phyloP scores from a whole-genome alignment of 768 basidiomycete genomes.

The Boletus rubroflammeus region DNA sequence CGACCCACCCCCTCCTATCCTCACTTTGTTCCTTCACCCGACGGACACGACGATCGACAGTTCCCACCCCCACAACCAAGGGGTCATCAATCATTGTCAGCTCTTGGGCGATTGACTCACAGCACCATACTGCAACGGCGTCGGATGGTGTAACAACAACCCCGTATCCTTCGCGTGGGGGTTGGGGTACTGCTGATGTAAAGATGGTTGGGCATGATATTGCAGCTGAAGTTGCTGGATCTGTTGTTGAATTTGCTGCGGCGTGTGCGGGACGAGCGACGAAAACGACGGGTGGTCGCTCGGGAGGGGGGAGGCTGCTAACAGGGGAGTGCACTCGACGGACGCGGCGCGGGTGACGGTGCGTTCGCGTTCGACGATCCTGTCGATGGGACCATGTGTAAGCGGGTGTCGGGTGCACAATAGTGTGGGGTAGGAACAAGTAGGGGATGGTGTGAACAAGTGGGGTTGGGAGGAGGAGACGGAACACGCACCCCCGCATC shows the following conservation, averaged over 20 bases:
- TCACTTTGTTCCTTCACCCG: too few species aligned
- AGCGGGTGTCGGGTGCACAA: neutral
- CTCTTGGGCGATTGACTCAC: constrained; percentile 9
- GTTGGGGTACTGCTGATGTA: neutral
- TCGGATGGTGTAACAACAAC: constrained; percentile 1
- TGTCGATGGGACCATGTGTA: constrained; percentile 13
- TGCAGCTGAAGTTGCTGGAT: constrained; percentile 17
- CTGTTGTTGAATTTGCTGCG: constrained; percentile 17
- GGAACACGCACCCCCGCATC: constrained; percentile 62
- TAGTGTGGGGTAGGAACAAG: neutral
- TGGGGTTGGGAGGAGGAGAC: neutral
- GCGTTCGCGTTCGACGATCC: constrained; percentile 55
- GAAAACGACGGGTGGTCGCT: constrained; percentile 10
- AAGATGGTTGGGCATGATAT: neutral
- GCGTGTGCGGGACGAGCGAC: constrained; percentile 9
- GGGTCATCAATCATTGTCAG: constrained; percentile 1
- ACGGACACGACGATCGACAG: too few species aligned
- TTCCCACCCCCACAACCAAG: too few species aligned
- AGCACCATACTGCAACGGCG: constrained; percentile 18
- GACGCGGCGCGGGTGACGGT: constrained; percentile 27
- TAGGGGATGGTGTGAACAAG: too few species aligned
- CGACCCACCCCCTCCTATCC: too few species aligned
- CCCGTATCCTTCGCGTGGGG: constrained; percentile 2
- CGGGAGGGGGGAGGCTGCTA: constrained; percentile 18
- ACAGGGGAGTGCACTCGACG: constrained; percentile 36